Evolutionary conservation across 2,329 filamentous ascomycete genomes (phyloP), one percentile per base, ranked within the genome.

Genomic region (Gliomastix tumulicola): DNA sequence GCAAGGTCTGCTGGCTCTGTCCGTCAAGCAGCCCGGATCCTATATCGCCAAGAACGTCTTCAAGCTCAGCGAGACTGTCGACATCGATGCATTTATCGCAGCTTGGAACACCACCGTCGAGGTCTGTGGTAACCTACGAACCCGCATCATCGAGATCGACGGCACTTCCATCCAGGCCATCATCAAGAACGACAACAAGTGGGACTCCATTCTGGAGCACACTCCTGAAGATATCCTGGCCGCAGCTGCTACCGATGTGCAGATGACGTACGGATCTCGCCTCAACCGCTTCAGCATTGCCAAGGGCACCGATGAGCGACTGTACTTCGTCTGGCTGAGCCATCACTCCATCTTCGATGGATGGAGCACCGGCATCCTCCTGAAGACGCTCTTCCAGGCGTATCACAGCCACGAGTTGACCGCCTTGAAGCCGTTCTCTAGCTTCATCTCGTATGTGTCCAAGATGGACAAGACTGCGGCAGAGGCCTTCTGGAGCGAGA

Each of bases 1-100:
- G 39, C 66, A 69, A 43, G 66, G 63, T 6, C 55, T 74, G 4
- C 60, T 74, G 49, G 64, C 66, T 2, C 45, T 73, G 4, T 63
- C 69, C 8, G 54, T 56, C 35, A 65, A 64, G 41, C 23, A 37
- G 23, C 25, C 44, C 0, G 46, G 47, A 3, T 41, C 41, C n/a
- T 49, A 50, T 31, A 37, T 47, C 9, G 33, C 41, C 6, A 38
- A 45, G 10, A 42, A 37, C 30, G 38, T 46, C 17, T 34, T 45
- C 25, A 19, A 36, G 8, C 10, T 50, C 3, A 36, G 41, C 1
- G 27, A 16, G 3, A 4, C 28, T 11, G 32, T 41, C 3, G 42
- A 49, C 5, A 9, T 46, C 20, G 32, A 28, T 0, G 30, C 30
- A 8, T 49, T 50, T n/a, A 40, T 25, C 11, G 25, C 21, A 10